Evolutionary conservation across 192 early-diverging fungal species (phyloP), one percentile per base, ranked within the genome.

Genomic region (Geranomyces variabilis): DNA sequence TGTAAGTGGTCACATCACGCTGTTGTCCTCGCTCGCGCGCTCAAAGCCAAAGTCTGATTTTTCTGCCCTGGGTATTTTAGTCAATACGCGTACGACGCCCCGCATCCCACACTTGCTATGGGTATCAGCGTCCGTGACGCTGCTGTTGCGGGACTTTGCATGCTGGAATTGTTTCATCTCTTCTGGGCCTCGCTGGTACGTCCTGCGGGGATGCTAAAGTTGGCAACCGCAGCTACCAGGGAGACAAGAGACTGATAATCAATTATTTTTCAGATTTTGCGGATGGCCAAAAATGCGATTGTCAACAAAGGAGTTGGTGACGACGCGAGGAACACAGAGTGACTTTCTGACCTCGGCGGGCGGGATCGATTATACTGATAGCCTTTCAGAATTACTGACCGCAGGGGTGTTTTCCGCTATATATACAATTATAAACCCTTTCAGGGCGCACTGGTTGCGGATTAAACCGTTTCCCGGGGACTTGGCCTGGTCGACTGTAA

Each of bases 281-380:
- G 78, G 57, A 81, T 85, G 69, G 77, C 79, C 4, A 55, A 75
- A 34, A 78, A 74, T 59, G 80, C 83, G 7, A 45, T 81, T 14
- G 43, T 81, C 8, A 63, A 65, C 19, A 79, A 73, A 29, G 77
- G 77, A 49, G 79, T 82, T 12, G 75, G 80, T 24, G 80, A 79
- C 33, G 83, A 85, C 63, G 80, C 80, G 34, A 64, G 83, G 7
- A 77, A 85, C 48, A 71, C 75, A 47, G 77, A 83, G 28, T 75
- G 67, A 24, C n/a, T n/a, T n/a, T n/a, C n/a, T n/a, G n/a, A n/a
- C n/a, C n/a, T n/a, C n/a, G n/a, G n/a, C n/a, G n/a, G n/a, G n/a
- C n/a, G n/a, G n/a, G n/a, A n/a, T n/a, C n/a, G n/a, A n/a, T n/a
- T n/a, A n/a, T n/a, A n/a, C n/a, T n/a, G n/a, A n/a, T n/a, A n/a